Percentiles rank a stretch among this genome's conserved stretches.
Conservation (phyloP, 1,284 basidiomycete genomes). For the Ustilago xerochloae region DNA sequence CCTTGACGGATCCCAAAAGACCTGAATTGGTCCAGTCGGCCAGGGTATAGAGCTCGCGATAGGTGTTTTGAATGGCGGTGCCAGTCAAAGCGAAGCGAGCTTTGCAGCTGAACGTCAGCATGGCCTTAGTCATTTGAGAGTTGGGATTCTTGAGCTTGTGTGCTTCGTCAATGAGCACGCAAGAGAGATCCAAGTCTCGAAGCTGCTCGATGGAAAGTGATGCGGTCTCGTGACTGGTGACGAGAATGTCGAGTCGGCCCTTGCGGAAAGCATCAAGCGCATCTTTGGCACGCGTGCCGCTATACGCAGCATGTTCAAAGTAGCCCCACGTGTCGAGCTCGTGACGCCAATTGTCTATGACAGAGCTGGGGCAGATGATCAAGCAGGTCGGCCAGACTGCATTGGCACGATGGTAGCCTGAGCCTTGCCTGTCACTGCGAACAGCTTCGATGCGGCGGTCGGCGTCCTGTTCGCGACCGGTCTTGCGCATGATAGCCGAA, state of each 20-base stretch:
- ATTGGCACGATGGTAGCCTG: constrained; percentile 32
- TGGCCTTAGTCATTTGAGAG: constrained; percentile 75
- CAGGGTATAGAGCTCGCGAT: constrained; percentile 81
- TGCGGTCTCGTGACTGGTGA: constrained; percentile 36
- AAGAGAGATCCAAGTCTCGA: constrained; percentile 73
- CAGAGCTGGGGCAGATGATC: constrained; percentile 81
- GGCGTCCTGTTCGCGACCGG: constrained; percentile 75
- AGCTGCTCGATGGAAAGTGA: constrained; percentile 76
- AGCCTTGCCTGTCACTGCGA: constrained; percentile 21
- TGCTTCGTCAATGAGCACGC: constrained; percentile 79
- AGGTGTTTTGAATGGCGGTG: constrained; percentile 85
- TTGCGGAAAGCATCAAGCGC: constrained; percentile 71
- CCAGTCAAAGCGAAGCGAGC: constrained; percentile 81
- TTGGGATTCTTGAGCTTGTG: constrained; percentile 81
- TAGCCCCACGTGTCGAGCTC: constrained; percentile 77
- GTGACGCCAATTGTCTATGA: constrained; percentile 82
- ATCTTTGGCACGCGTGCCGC: constrained; percentile 17
- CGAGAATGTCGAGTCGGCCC: constrained; percentile 77
- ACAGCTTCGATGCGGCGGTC: constrained; percentile 73
- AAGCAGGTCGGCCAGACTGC: constrained; percentile 76
- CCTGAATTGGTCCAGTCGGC: constrained; percentile 55
- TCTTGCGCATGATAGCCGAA: constrained; percentile 84
- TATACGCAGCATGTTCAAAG: constrained; percentile 48
- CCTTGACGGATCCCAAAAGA: constrained; percentile 33
- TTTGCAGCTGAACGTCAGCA: constrained; percentile 75